A percentile compares a stretch with the other conserved stretches of the same genome.
phyloP scores from a whole-genome alignment of 192 early-diverging fungal species.

The Coemansia erecta region DNA sequence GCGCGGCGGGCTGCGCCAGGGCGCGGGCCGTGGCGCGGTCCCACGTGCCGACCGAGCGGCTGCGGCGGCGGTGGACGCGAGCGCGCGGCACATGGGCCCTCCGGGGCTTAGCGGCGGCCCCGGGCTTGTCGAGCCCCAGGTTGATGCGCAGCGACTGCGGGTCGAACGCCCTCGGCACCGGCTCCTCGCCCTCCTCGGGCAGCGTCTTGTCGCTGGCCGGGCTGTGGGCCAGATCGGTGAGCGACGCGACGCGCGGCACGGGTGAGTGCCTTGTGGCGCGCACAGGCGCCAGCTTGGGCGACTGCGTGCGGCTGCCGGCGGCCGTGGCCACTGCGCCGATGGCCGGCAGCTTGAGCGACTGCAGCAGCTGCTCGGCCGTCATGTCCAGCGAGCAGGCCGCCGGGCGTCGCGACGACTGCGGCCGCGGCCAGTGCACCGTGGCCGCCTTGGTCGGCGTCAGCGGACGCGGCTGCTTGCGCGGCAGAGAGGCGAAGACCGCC shows the following conservation, averaged over 20 bases:
- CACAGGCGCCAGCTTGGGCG: neutral
- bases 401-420: conserved; percentile 9
- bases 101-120: neutral
- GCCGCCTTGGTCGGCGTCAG: conserved; percentile 14
- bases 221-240: conserved; percentile 24
- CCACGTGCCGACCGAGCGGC: conserved; percentile 37
- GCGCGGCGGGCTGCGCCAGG: neutral
- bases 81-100: conserved; percentile 3
- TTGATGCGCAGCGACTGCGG: conserved; percentile 23
- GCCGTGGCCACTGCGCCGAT: neutral
- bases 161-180: conserved; percentile 9
- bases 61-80: conserved; percentile 22
- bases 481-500: neutral
- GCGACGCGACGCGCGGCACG: conserved; percentile 27
- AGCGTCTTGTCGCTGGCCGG: conserved; percentile 26
- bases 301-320: conserved; percentile 12
- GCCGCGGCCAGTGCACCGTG: conserved; percentile 36
- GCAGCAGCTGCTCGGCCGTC: conserved; percentile 47
- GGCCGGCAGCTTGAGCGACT: conserved; percentile 46
- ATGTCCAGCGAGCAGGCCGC: conserved; percentile 19
- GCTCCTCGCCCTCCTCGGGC: neutral
- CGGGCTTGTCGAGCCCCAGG: conserved; percentile 26
- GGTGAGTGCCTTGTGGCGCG: conserved; percentile 34
- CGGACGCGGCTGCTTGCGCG: neutral
- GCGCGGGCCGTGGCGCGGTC: neutral